Evolutionary conservation across 768 basidiomycete species (phyloP), one percentile per base, ranked within the genome.

Genomic region (Saitozyma sp.): DNA sequence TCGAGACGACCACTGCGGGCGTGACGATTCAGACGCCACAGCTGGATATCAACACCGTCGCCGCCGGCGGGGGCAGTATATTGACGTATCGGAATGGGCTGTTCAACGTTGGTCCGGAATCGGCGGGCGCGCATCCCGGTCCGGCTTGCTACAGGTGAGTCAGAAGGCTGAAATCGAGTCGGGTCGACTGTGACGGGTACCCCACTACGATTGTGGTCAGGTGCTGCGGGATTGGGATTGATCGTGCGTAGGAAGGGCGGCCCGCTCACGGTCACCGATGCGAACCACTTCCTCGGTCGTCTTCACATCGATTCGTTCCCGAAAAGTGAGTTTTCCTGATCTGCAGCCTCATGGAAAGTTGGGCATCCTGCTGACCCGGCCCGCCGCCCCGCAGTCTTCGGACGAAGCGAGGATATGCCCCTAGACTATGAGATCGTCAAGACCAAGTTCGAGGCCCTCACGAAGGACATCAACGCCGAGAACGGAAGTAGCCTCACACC

Each of bases 21-120:
- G 40, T 65, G 9, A 9, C 59, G 6, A 56, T 65, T 38, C 63
- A 65, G 54, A 45, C 16, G 7, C 63, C 63, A 20, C 63, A 65
- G 40, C 50, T 65, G 8, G 63, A 65, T 43, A 65, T 65, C 63
- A 61, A 65, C 54, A 66, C 64, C 45, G 45, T 96, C 53, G 94
- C 94, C 7, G 94, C 94, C 0, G 94, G 94, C 5, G 94, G 94
- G 43, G 94, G 93, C 0, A 92, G 91, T 0, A 89, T 92, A 69
- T 81, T 96, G 50, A 87, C 86, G 2, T 97, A 90, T 83, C 84
- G 87, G 29, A 95, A 94, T 67, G 92, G 92, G 1, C 83, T 97
- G 37, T 96, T 95, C 82, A 81, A 86, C 29, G 89, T 90, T 19
- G 94, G 94, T 0, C 94, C 94, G 0, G 88, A 94, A 68, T 92